Percentiles rank a stretch among this genome's conserved stretches.
Evolutionary conservation across 1,284 basidiomycete genomes (phyloP).

Genomic region (Moesziomyces globuligerus): DNA sequence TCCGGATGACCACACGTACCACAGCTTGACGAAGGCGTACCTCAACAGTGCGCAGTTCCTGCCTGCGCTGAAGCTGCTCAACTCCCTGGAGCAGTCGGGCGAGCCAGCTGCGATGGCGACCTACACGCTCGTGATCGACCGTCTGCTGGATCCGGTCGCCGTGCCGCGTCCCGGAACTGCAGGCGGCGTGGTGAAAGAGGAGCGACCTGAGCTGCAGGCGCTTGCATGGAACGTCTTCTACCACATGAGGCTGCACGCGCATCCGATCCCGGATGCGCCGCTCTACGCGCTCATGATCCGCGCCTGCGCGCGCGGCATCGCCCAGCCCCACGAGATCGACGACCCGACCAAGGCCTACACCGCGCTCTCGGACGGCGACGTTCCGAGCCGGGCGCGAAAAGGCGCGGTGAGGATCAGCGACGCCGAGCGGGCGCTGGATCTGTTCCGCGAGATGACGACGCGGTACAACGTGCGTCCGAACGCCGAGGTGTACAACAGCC

Average conservation of each 20-base stretch:
- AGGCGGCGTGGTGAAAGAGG: conserved; percentile 16
- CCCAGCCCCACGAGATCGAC: conserved; percentile 68
- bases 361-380: neutral
- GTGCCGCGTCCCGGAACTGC: neutral
- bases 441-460: conserved; percentile 88
- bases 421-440: conserved; percentile 88
- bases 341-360: conserved; percentile 10
- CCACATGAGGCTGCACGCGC: conserved; percentile 94
- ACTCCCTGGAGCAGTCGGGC: conserved; percentile 43
- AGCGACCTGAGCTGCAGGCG: conserved; percentile 36
- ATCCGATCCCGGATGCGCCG: conserved; percentile 78
- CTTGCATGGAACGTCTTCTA: conserved; percentile 84
- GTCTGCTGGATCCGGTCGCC: conserved; percentile 26
- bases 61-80: conserved; percentile 48
- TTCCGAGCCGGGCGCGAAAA: neutral
- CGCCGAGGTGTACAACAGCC: conserved; percentile 79
- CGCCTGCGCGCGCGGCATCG: conserved; percentile 76
- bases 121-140: conserved; percentile 59
- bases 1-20: conserved; percentile 48
- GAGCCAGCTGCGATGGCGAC: conserved; percentile 55
- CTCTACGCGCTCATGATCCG: conserved; percentile 88
- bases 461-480: conserved; percentile 76
- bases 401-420: conserved; percentile 70
- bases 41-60: conserved; percentile 19
- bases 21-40: conserved; percentile 58